Evolutionary conservation across 805 yeast genomes (phyloP).

Genomic region (Vanderwaltozyma yarrowii): DNA sequence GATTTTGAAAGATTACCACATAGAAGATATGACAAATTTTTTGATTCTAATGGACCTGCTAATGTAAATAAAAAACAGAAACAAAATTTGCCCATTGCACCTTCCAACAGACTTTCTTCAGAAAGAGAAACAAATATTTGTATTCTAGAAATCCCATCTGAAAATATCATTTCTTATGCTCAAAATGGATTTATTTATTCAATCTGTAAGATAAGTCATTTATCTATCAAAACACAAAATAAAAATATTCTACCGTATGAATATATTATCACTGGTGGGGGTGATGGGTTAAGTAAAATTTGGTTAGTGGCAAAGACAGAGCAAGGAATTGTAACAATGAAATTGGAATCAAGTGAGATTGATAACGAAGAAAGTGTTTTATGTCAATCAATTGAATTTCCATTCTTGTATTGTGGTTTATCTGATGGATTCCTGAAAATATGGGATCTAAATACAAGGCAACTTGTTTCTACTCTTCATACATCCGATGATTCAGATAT

Average conservation of each 20-base stretch:
- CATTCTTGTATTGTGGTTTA: slow-evolving; percentile 76
- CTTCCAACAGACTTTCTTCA: background rate
- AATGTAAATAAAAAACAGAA: slow-evolving; percentile 31
- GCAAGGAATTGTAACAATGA: slow-evolving; percentile 8
- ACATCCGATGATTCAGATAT: slow-evolving; percentile 39
- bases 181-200: slow-evolving; percentile 87
- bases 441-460: slow-evolving; percentile 82
- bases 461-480: slow-evolving; percentile 41
- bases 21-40: slow-evolving; percentile 68
- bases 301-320: slow-evolving; percentile 46
- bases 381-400: slow-evolving; percentile 52
- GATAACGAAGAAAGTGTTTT: slow-evolving; percentile 63
- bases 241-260: background rate
- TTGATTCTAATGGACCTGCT: slow-evolving; percentile 84
- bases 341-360: slow-evolving; percentile 9
- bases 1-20: slow-evolving; percentile 42
- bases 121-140: slow-evolving; percentile 8
- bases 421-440: slow-evolving; percentile 65
- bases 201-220: slow-evolving; percentile 26
- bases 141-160: slow-evolving; percentile 57
- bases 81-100: background rate
- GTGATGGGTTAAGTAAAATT: slow-evolving; percentile 78
- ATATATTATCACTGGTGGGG: slow-evolving; percentile 61
- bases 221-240: too few species aligned
- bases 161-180: slow-evolving; percentile 66